phyloP scores from a whole-genome alignment of 2,329 filamentous ascomycete genomes.

The Pseudogymnoascus sp. region DNA sequence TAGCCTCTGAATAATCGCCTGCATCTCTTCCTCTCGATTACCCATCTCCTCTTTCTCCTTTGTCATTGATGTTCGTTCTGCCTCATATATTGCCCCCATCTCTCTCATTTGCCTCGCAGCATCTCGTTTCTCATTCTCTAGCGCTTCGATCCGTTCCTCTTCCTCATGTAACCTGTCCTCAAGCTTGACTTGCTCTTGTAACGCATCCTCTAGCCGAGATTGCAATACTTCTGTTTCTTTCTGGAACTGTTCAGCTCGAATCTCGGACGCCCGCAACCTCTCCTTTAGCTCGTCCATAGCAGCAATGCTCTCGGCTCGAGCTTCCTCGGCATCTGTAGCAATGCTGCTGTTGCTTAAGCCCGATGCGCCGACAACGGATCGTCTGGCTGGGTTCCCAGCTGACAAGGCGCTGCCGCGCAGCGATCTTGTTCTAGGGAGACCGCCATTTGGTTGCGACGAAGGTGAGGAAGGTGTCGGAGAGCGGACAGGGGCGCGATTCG shows the following conservation, averaged over 20 bases:
- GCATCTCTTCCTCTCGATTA: conserved; percentile 81
- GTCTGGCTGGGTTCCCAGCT: not conserved
- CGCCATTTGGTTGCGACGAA: conserved; percentile 9
- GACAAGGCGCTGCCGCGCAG: conserved; percentile 9
- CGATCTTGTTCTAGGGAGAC: conserved; percentile 6
- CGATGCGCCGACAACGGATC: conserved; percentile 18
- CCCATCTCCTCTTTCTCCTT: conserved; percentile 87
- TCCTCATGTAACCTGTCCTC: conserved; percentile 84
- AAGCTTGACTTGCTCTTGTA: conserved; percentile 73
- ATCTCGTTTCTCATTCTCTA: conserved; percentile 81
- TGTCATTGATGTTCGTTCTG: conserved; percentile 75
- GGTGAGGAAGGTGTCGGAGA: conserved; percentile 4
- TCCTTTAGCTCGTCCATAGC: conserved; percentile 78
- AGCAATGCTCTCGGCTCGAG: conserved; percentile 69
- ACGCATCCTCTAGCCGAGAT: conserved; percentile 74
- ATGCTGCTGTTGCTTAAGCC: conserved; percentile 24
- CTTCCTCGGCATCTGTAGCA: conserved; percentile 52
- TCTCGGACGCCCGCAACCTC: conserved; percentile 72
- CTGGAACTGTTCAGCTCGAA: conserved; percentile 66
- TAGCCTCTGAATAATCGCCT: conserved; percentile 78
- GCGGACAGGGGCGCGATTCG: not conserved
- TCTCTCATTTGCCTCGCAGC: conserved; percentile 76
- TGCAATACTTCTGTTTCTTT: conserved; percentile 82
- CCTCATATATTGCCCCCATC: conserved; percentile 86
- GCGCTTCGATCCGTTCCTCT: conserved; percentile 71